A percentile compares a stretch with the other conserved stretches of the same genome.
phyloP scores from a whole-genome alignment of 2,329 filamentous ascomycete species.

The Aspergillus terreus region DNA sequence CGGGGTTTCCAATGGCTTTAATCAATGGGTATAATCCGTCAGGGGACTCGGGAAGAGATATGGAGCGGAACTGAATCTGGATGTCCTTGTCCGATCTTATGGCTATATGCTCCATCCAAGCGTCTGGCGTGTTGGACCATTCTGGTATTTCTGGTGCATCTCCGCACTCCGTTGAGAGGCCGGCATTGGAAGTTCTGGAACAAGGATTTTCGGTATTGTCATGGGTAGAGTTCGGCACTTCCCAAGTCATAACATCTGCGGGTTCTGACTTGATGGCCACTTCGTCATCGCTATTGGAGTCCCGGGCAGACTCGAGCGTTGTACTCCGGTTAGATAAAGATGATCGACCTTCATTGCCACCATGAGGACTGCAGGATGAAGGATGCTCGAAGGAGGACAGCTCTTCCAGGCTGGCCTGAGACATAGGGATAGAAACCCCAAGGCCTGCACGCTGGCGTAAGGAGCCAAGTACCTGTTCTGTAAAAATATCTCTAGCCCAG shows the following conservation, averaged over 20 bases:
- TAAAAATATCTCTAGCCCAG: conserved; percentile 6
- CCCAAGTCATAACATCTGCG: not conserved
- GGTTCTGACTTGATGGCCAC: not conserved
- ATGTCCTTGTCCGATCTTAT: conserved; percentile 1
- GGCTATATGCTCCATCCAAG: not conserved
- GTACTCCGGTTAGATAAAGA: not conserved
- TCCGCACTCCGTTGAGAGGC: no score
- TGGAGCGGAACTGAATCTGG: not conserved
- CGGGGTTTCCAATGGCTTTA: not conserved
- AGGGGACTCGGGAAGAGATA: conserved; percentile 2
- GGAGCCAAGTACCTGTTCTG: not conserved
- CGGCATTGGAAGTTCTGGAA: no score
- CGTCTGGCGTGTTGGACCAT: not conserved
- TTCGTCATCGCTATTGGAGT: not conserved
- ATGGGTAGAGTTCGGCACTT: not conserved
- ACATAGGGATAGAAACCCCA: not conserved
- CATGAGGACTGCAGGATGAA: not conserved
- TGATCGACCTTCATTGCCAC: not conserved
- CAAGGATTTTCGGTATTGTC: not conserved
- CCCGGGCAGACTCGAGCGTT: no score
- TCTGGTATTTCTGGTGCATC: not conserved
- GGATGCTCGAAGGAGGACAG: not conserved
- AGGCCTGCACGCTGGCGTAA: not conserved
- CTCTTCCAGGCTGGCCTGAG: not conserved
- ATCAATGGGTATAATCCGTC: not conserved